phyloP scores from a whole-genome alignment of 768 basidiomycete species.

The Boletus tomentosulus region DNA sequence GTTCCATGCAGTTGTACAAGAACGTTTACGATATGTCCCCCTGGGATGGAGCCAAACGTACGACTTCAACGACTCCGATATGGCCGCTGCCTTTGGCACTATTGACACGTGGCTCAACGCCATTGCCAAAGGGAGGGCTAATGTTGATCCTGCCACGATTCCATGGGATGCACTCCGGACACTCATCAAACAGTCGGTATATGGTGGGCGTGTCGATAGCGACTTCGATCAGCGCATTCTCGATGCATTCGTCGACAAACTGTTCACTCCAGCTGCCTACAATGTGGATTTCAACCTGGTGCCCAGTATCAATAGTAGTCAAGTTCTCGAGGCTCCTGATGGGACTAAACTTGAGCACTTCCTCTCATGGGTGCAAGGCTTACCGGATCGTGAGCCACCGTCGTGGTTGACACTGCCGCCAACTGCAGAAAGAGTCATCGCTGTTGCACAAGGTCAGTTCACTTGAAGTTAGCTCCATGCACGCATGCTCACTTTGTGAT shows the following conservation, averaged over 20 bases:
- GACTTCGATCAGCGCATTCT: conserved; percentile 93
- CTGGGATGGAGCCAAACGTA: conserved; percentile 96
- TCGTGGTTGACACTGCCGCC: conserved; percentile 93
- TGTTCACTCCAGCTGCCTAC: conserved; percentile 87
- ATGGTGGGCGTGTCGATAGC: conserved; percentile 91
- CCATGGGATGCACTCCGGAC: conserved; percentile 96
- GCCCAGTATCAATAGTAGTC: conserved; percentile 52
- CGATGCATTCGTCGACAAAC: conserved; percentile 85
- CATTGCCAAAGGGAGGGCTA: conserved; percentile 82
- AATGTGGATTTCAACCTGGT: conserved; percentile 92
- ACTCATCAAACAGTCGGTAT: conserved; percentile 93
- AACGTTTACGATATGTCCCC: conserved; percentile 92
- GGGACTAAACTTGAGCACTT: conserved; percentile 92
- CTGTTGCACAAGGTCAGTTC: conserved; percentile 76
- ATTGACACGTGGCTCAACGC: conserved; percentile 87
- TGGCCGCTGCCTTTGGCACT: conserved; percentile 85
- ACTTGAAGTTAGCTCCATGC: not conserved
- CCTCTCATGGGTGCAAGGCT: conserved; percentile 78
- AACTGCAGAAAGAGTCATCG: conserved; percentile 89
- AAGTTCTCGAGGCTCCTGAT: conserved; percentile 72
- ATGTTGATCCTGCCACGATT: conserved; percentile 86
- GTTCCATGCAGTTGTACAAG: conserved; percentile 98
- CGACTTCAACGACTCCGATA: conserved; percentile 99
- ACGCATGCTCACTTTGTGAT: conserved; percentile 5
- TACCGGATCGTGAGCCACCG: conserved; percentile 93